Evolutionary conservation across 768 basidiomycete genomes (phyloP).

Genomic region (Gymnopilus dilepis): DNA sequence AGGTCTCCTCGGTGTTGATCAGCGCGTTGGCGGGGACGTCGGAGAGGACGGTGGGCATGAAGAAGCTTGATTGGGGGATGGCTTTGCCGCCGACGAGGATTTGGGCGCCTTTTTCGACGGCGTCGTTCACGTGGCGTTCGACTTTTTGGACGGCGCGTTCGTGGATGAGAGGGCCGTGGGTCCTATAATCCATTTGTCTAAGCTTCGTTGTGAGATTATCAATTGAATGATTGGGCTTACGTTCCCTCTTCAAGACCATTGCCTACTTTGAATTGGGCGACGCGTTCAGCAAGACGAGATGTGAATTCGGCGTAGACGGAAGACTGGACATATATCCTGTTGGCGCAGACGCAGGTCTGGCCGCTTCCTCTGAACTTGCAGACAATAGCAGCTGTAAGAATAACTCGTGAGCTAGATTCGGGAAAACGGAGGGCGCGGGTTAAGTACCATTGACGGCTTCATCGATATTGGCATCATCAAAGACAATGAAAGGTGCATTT

Average conservation of each 20-base stretch:
- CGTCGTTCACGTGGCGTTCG: conserved; percentile 84
- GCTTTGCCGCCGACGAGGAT: conserved; percentile 88
- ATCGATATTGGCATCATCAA: conserved; percentile 94
- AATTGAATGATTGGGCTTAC: conserved; percentile 47
- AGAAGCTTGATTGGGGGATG: conserved; percentile 68
- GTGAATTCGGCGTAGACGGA: conserved; percentile 93
- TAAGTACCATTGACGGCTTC: conserved; percentile 81
- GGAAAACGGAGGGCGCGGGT: conserved; percentile 6
- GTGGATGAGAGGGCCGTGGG: conserved; percentile 96
- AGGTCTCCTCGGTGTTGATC: conserved; percentile 87
- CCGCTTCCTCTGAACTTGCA: conserved; percentile 85
- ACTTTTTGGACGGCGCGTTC: conserved; percentile 86
- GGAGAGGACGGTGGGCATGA: conserved; percentile 84
- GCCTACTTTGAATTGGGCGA: conserved; percentile 86
- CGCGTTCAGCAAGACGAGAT: conserved; percentile 80
- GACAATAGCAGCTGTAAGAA: conserved; percentile 59
- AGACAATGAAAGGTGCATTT: conserved; percentile 96
- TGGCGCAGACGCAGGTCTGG: conserved; percentile 88
- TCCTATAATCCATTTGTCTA: conserved; percentile 46
- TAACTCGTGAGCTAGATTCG: not conserved
- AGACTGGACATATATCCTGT: conserved; percentile 92
- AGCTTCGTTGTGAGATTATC: not conserved
- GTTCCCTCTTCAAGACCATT: conserved; percentile 80
- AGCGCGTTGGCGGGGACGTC: conserved; percentile 77
- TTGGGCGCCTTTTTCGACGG: conserved; percentile 83